Evolutionary conservation across 1,284 basidiomycete genomes (phyloP).

Genomic region (Butyriboletus appendiculatus): DNA sequence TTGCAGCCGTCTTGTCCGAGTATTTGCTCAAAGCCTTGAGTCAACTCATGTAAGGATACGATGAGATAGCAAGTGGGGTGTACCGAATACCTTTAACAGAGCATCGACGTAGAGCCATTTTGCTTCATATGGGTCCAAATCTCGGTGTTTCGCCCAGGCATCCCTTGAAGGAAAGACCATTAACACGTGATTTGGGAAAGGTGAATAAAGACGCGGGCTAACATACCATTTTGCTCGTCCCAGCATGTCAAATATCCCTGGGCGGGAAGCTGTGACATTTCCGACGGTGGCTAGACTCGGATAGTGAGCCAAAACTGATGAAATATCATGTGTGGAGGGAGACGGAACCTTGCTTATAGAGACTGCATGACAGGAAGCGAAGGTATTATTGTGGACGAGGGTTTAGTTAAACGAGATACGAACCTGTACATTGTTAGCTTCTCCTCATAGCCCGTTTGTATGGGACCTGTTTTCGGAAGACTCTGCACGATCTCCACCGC

Average conservation of each 20-base stretch:
- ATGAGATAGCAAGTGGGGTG: background rate
- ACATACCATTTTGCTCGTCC: conserved; percentile 91
- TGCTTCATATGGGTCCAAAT: conserved; percentile 76
- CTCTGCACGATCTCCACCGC: conserved; percentile 94
- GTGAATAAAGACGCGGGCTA: background rate
- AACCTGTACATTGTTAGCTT: conserved; percentile 94
- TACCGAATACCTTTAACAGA: conserved; percentile 67
- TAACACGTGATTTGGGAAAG: conserved; percentile 28
- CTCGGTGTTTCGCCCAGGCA: conserved; percentile 92
- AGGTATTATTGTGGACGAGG: conserved; percentile 5
- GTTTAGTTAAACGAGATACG: conserved; percentile 21
- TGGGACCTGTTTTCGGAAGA: conserved; percentile 92
- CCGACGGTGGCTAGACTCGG: conserved; percentile 75
- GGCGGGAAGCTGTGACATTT: conserved; percentile 77
- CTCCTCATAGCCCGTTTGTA: conserved; percentile 96
- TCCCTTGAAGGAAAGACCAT: conserved; percentile 58
- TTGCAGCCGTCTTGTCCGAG: conserved; percentile 78
- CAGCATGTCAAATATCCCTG: conserved; percentile 91
- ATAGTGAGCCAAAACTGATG: conserved; percentile 10
- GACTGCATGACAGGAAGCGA: conserved; percentile 42
- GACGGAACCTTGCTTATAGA: conserved; percentile 86
- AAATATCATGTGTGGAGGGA: background rate
- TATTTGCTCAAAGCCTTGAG: conserved; percentile 78
- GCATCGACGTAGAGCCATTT: conserved; percentile 91
- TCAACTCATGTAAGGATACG: background rate